phyloP scores from a whole-genome alignment of 148 eudicot genomes.

The Cornus kousa region DNA sequence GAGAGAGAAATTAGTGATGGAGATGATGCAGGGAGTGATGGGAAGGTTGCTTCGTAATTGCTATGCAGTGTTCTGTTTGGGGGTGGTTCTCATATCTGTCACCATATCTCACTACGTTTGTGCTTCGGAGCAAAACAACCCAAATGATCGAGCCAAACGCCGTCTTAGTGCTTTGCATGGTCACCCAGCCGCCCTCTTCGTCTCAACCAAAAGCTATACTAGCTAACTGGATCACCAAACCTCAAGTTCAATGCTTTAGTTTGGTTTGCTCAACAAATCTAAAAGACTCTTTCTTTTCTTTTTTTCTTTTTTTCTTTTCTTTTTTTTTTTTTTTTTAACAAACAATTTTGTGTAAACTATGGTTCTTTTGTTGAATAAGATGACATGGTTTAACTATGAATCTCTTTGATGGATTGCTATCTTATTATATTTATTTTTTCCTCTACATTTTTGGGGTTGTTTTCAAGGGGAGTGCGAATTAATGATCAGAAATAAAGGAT shows the following conservation, averaged over 20 bases:
- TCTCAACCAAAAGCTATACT: neutral
- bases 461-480: no score
- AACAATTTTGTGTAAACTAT: no score
- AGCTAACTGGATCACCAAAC: neutral
- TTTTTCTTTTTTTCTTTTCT: neutral
- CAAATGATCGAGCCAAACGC: neutral
- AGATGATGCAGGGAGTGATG: slow-evolving; percentile 5
- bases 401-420: neutral
- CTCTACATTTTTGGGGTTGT: neutral
- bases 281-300: neutral
- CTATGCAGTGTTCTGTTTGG: slow-evolving; percentile 29
- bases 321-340: no score
- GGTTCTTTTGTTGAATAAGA: neutral
- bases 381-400: neutral
- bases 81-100: slow-evolving; percentile 14
- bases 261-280: neutral
- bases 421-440: no score
- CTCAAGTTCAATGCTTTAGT: neutral
- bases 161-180: neutral
- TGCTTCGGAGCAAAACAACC: neutral
- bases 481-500: no score
- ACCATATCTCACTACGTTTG: slow-evolving; percentile 11
- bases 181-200: neutral
- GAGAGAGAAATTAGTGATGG: slow-evolving; percentile 1
- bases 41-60: slow-evolving; percentile 19